phyloP scores from a whole-genome alignment of 306 rosid genomes.

The Sindora glabra region DNA sequence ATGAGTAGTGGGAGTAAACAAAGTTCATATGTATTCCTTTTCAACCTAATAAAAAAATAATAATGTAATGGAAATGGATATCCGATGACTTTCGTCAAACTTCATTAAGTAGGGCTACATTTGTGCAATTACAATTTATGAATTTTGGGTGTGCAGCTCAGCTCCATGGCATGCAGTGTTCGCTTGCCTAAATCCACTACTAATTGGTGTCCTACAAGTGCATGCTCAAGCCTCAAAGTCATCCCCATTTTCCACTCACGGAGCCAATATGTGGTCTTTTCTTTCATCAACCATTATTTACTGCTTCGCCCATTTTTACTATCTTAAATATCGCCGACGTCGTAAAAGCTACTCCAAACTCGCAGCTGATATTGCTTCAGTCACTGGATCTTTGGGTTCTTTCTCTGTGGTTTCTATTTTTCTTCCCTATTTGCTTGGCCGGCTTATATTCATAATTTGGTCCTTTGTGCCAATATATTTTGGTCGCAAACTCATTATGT shows the following conservation, averaged over 20 bases:
- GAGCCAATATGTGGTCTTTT: background rate
- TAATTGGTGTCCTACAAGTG: background rate
- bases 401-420: background rate
- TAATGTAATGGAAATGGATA: too few species aligned
- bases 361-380: background rate
- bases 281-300: background rate
- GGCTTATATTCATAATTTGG: background rate
- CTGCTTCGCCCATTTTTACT: background rate
- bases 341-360: background rate
- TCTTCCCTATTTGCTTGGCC: background rate
- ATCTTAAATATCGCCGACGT: too few species aligned
- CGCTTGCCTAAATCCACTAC: background rate
- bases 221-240: background rate
- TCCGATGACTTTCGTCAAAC: too few species aligned
- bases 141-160: background rate
- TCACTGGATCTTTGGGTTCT: background rate
- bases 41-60: too few species aligned
- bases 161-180: background rate
- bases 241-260: background rate
- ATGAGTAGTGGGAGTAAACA: too few species aligned
- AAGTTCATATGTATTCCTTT: too few species aligned
- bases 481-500: background rate
- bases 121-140: background rate
- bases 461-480: background rate
- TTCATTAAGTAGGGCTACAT: too few species aligned